phyloP scores from a whole-genome alignment of 768 basidiomycete species.

The Suillus plorans region DNA sequence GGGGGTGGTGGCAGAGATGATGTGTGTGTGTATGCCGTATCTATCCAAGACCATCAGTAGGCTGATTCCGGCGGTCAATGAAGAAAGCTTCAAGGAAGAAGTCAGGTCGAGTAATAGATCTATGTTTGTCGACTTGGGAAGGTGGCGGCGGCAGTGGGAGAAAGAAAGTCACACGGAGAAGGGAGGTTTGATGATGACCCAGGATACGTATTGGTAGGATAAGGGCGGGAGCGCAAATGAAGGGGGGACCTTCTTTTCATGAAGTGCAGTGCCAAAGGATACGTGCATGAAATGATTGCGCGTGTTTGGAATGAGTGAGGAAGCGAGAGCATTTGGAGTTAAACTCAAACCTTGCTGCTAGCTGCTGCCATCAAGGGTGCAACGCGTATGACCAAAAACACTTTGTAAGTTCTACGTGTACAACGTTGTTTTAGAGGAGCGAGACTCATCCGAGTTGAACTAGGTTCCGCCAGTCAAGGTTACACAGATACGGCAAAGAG shows the following conservation, averaged over 20 bases:
- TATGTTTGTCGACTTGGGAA: neutral
- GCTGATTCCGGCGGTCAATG: neutral
- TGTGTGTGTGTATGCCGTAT: neutral
- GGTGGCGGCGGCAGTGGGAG: slow-evolving; percentile 5
- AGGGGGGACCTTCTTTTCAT: neutral
- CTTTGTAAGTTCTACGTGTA: neutral
- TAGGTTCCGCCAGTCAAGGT: slow-evolving; percentile 2
- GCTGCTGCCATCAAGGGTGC: neutral
- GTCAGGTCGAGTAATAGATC: neutral
- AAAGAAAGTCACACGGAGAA: neutral
- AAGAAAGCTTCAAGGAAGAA: neutral
- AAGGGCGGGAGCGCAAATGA: neutral
- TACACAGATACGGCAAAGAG: neutral
- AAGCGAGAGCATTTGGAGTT: neutral
- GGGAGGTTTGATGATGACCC: neutral
- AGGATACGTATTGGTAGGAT: slow-evolving; percentile 2
- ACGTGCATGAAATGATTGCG: neutral
- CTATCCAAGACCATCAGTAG: no score
- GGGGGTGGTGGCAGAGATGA: neutral
- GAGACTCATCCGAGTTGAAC: neutral
- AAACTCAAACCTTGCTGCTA: slow-evolving; percentile 1
- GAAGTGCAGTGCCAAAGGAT: neutral
- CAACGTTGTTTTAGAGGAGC: neutral
- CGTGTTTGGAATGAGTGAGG: neutral
- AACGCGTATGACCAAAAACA: neutral